Evolutionary conservation across 1,284 basidiomycete genomes (phyloP).

Genomic region (Naganishia albida): DNA sequence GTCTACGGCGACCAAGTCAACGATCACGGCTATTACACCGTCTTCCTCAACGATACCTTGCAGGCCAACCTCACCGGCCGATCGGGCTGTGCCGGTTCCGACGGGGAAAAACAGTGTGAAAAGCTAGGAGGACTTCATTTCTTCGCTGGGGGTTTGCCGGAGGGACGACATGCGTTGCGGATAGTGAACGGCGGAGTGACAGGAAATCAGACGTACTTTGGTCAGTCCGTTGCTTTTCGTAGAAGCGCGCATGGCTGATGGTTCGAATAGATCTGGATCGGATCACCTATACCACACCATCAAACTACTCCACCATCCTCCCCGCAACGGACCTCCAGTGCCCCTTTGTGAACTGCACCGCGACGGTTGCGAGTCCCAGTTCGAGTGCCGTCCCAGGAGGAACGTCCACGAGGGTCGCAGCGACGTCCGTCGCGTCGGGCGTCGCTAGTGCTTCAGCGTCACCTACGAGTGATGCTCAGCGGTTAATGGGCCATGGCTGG

Average conservation of each 20-base stretch:
- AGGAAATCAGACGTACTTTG: constrained; percentile 49
- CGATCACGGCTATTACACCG: constrained; percentile 52
- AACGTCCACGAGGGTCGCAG: background rate
- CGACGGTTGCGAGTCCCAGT: background rate
- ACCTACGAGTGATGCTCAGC: background rate
- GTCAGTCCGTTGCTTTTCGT: constrained; percentile 38
- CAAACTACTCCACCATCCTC: constrained; percentile 31
- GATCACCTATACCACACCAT: constrained; percentile 48
- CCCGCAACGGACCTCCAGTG: constrained; percentile 9
- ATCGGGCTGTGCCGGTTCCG: constrained; percentile 49
- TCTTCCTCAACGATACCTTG: constrained; percentile 46
- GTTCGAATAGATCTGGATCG: constrained; percentile 50
- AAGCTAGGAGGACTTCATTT: constrained; percentile 51
- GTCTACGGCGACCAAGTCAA: constrained; percentile 55
- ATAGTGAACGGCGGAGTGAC: constrained; percentile 46
- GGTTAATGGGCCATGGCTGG: background rate
- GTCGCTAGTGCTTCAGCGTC: background rate
- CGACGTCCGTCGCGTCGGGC: background rate
- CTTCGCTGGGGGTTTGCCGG: constrained; percentile 42
- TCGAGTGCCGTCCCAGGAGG: background rate
- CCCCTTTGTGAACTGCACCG: constrained; percentile 29
- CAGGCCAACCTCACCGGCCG: constrained; percentile 44
- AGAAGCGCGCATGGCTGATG: background rate
- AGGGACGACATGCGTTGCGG: constrained; percentile 44
- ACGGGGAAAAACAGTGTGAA: constrained; percentile 44